phyloP scores from a whole-genome alignment of 1,139 yeast species.

The Lodderomyces margitis region DNA sequence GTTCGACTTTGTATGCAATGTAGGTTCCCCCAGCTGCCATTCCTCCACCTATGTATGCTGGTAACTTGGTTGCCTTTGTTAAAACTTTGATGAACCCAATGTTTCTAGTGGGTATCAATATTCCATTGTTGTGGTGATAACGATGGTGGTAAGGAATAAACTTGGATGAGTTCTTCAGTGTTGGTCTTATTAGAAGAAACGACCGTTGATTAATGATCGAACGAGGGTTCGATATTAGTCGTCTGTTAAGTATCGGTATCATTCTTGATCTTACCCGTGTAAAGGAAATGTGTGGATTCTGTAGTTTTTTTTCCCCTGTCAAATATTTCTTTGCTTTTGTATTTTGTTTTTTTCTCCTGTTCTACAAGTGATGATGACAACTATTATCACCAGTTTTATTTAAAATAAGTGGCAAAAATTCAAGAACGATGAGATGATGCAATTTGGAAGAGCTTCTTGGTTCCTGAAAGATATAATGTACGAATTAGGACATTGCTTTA shows the following conservation, averaged over 20 bases:
- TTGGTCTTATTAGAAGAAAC: background rate
- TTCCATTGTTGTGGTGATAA: background rate
- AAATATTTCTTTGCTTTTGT: background rate
- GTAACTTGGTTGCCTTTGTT: slow-evolving; percentile 50
- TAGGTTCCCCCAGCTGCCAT: slow-evolving; percentile 94
- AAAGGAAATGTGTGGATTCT: background rate
- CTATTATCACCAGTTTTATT: background rate
- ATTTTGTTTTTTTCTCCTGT: background rate
- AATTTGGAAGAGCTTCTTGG: too few relatives aligned
- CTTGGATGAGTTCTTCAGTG: background rate
- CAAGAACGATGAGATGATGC: too few relatives aligned
- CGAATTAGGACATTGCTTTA: too few relatives aligned
- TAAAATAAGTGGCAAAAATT: background rate
- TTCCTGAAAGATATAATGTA: too few relatives aligned
- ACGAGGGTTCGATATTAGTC: slow-evolving; percentile 3
- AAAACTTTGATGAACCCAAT: slow-evolving; percentile 51
- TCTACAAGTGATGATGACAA: background rate
- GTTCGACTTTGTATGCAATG: slow-evolving; percentile 86
- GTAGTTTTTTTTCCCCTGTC: background rate
- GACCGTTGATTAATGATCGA: background rate
- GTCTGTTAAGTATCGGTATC: slow-evolving; percentile 9
- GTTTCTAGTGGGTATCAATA: slow-evolving; percentile 22
- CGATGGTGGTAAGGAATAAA: background rate
- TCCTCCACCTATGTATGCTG: slow-evolving; percentile 86
- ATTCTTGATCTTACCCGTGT: too few relatives aligned